These are phyloP conservation scores for Ogataea haglerorum DNA, from an alignment of 805 yeast species.

Conservation along the genomic window DNA sequence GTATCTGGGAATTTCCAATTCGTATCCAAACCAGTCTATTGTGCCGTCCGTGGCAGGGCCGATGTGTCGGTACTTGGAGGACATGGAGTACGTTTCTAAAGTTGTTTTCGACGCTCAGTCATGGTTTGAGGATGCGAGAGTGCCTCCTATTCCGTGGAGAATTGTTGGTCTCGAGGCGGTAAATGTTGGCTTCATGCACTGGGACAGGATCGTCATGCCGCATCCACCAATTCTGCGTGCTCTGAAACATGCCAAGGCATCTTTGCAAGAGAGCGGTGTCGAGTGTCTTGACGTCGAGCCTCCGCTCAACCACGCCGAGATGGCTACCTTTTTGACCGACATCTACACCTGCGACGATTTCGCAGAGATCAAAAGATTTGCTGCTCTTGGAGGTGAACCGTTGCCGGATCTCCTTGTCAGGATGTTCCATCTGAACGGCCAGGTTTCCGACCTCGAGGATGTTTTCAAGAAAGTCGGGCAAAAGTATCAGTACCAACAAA, in stretches of 20 bases:
- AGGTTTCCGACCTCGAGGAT: slow-evolving; percentile 23
- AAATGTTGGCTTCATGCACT: slow-evolving; percentile 43
- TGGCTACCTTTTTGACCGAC: slow-evolving; percentile 25
- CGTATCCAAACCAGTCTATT: slow-evolving; percentile 32
- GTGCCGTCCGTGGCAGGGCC: slow-evolving; percentile 38
- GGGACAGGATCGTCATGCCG: slow-evolving; percentile 47
- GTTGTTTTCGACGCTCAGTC: slow-evolving; percentile 39
- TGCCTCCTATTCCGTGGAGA: slow-evolving; percentile 51
- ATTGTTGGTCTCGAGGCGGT: slow-evolving; percentile 22
- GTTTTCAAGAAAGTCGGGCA: slow-evolving; percentile 40
- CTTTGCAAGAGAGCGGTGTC: slow-evolving; percentile 37
- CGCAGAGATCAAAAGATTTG: slow-evolving; percentile 23
- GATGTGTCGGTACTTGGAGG: slow-evolving; percentile 30
- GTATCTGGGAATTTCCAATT: slow-evolving; percentile 29
- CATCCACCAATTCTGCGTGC: slow-evolving; percentile 55
- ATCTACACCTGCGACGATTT: slow-evolving; percentile 27
- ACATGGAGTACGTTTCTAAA: slow-evolving; percentile 36
- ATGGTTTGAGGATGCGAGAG: slow-evolving; percentile 48
- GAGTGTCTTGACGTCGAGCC: slow-evolving; percentile 40
- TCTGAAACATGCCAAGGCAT: slow-evolving; percentile 29
- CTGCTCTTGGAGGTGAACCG: slow-evolving; percentile 32
- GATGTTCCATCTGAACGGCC: slow-evolving; percentile 19
- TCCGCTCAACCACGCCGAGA: slow-evolving; percentile 27
- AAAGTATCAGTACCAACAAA: slow-evolving; percentile 36
- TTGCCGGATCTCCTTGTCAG: slow-evolving; percentile 18